Conservation (phyloP, 192 early-diverging fungal genomes). For the Coemansia sp. region DNA sequence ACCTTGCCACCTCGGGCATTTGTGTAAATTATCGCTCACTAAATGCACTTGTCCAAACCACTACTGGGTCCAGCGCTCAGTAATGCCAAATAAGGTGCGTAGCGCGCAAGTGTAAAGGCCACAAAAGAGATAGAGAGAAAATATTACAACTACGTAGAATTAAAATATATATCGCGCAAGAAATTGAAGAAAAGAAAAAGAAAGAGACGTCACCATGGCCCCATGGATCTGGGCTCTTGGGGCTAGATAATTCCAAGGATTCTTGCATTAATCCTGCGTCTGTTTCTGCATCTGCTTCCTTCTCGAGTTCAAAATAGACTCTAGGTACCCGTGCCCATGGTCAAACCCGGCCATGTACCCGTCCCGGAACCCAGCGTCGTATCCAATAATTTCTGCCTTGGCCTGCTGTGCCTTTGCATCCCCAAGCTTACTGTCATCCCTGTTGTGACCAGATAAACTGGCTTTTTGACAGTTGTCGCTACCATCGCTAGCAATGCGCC, state of each 20-base stretch:
- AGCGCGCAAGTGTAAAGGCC: neutral
- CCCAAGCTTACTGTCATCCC: neutral
- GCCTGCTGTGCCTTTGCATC: neutral
- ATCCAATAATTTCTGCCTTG: conserved; percentile 17
- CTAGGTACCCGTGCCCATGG: conserved; percentile 12
- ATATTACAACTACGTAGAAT: neutral
- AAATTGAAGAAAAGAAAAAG: conserved; percentile 1
- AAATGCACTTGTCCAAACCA: conserved; percentile 1
- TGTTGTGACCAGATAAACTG: neutral
- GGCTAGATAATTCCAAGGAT: neutral
- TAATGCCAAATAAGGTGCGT: neutral
- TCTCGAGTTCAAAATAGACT: neutral
- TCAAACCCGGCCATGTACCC: conserved; percentile 51
- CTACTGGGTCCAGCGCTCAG: neutral
- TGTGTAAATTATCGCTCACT: conserved; percentile 7
- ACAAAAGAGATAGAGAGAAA: neutral
- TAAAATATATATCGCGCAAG: neutral
- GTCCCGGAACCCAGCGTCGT: conserved; percentile 53
- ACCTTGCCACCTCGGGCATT: conserved; percentile 45
- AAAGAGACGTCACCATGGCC: neutral
- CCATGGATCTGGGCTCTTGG: neutral
- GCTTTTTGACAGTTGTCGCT: neutral
- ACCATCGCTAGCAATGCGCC: neutral
- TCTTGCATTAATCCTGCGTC: neutral
- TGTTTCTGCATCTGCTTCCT: conserved; percentile 1